phyloP scores from a whole-genome alignment of 257 asterid species.

The Plantago ovata region DNA sequence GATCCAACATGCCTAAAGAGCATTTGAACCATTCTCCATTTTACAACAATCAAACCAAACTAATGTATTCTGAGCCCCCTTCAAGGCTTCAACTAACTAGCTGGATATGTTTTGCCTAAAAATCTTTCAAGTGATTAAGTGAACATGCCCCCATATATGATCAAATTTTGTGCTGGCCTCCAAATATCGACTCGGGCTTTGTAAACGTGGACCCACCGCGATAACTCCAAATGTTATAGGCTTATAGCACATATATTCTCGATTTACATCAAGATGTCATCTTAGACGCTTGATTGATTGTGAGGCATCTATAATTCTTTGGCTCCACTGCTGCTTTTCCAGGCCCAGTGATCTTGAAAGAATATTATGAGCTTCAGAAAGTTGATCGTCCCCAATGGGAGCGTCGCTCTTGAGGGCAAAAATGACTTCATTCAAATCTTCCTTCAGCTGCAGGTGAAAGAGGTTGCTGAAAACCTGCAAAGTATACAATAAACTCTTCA shows the following conservation, averaged over 20 bases:
- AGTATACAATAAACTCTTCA: background rate
- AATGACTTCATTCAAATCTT: slow-evolving; percentile 79
- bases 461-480: slow-evolving; percentile 68
- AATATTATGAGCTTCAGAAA: slow-evolving; percentile 39
- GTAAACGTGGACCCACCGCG: too few relatives aligned
- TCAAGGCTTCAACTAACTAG: too few relatives aligned
- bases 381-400: slow-evolving; percentile 33
- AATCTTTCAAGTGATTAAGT: too few relatives aligned
- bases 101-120: too few relatives aligned
- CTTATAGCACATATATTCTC: background rate
- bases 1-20: too few relatives aligned
- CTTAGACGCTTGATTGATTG: slow-evolving; percentile 41
- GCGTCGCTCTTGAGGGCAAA: slow-evolving; percentile 61
- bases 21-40: too few relatives aligned
- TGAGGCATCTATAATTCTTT: slow-evolving; percentile 36
- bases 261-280: slow-evolving; percentile 15
- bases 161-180: too few relatives aligned
- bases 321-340: slow-evolving; percentile 36
- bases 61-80: too few relatives aligned
- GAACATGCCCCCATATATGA: too few relatives aligned
- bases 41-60: too few relatives aligned
- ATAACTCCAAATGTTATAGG: too few relatives aligned
- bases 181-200: too few relatives aligned
- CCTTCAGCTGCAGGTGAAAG: slow-evolving; percentile 64
- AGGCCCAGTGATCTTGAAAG: slow-evolving; percentile 35